Conservation (phyloP, 1,284 basidiomycete genomes). For the Pseudozyma hubeiensis region DNA sequence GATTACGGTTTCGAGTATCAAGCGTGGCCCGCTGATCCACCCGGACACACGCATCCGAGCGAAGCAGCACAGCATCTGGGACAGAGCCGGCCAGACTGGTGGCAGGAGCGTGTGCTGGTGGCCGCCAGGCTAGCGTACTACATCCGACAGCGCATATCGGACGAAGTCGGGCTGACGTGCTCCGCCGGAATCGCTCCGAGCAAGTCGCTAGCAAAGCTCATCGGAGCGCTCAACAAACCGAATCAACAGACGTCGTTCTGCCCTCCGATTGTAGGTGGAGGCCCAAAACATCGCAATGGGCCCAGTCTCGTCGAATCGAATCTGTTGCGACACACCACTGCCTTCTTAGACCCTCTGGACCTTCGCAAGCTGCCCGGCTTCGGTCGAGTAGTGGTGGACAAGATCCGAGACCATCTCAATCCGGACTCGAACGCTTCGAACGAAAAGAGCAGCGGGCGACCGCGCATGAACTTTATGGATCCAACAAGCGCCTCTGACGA, state of each 20-base stretch:
- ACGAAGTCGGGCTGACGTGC: constrained; percentile 67
- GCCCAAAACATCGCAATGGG: not conserved
- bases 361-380: constrained; percentile 58
- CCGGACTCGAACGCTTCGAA: not conserved
- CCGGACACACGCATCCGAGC: constrained; percentile 27
- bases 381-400: constrained; percentile 47
- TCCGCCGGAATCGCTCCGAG: constrained; percentile 67
- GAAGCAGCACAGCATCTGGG: constrained; percentile 18
- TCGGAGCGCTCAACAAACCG: constrained; percentile 67
- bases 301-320: constrained; percentile 4
- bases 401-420: constrained; percentile 40
- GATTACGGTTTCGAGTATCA: constrained; percentile 55
- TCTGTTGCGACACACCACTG: constrained; percentile 40
- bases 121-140: constrained; percentile 67
- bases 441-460: not conserved
- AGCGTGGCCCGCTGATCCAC: constrained; percentile 26
- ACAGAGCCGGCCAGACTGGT: constrained; percentile 26
- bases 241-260: constrained; percentile 65
- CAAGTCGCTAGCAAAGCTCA: constrained; percentile 69
- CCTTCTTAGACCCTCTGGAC: constrained; percentile 63
- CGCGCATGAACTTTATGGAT: constrained; percentile 29
- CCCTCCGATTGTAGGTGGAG: constrained; percentile 13
- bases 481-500: constrained; percentile 23
- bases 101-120: constrained; percentile 40
- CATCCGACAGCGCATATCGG: constrained; percentile 60